phyloP scores from a whole-genome alignment of 257 asterid genomes.

The Sherardia arvensis region DNA sequence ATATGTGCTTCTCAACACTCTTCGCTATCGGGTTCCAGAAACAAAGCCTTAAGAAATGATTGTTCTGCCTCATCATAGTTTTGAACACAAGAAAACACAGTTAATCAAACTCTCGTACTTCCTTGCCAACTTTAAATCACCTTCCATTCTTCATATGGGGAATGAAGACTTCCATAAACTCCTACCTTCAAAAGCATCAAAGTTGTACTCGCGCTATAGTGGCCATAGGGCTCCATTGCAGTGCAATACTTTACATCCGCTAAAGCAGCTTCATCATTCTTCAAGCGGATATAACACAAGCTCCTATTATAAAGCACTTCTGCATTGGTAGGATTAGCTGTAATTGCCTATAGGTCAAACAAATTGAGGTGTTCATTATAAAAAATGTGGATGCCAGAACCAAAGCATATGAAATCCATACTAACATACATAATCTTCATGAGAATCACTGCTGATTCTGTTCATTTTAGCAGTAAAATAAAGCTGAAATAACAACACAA shows the following conservation, averaged over 20 bases:
- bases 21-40: slow-evolving; percentile 17
- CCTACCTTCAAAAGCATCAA: neutral
- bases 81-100: neutral
- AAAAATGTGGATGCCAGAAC: too few species aligned
- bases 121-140: too few species aligned
- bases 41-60: slow-evolving; percentile 16
- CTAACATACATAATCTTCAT: too few species aligned
- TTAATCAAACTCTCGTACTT: neutral
- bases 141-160: too few species aligned
- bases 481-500: too few species aligned
- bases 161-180: neutral
- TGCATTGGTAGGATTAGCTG: too few species aligned
- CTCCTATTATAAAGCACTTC: slow-evolving; percentile 1
- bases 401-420: too few species aligned
- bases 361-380: too few species aligned
- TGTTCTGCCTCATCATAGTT: neutral
- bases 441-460: too few species aligned
- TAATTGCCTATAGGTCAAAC: too few species aligned
- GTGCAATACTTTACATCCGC: slow-evolving; percentile 8
- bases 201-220: slow-evolving; percentile 9
- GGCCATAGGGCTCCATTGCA: neutral
- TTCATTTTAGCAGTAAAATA: too few species aligned
- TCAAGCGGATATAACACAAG: slow-evolving; percentile 1
- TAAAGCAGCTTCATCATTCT: neutral
- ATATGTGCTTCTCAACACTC: neutral